Evolutionary conservation across 805 yeast genomes (phyloP).

Genomic region (Aciculoconidium aculeatum): DNA sequence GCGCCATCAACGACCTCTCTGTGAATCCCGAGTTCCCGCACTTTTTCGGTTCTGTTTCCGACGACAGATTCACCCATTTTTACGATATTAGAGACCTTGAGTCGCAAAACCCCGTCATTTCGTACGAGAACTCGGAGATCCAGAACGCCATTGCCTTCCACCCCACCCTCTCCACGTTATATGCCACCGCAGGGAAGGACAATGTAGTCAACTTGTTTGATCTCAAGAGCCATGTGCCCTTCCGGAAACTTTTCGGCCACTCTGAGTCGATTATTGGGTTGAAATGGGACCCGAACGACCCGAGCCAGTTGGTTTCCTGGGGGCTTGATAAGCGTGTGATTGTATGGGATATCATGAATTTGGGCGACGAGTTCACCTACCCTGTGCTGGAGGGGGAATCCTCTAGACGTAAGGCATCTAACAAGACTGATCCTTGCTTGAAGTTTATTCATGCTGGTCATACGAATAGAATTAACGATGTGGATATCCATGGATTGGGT

Average conservation of each 20-base stretch:
- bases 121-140: conserved; percentile 43
- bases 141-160: conserved; percentile 67
- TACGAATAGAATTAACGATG: conserved; percentile 59
- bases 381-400: conserved; percentile 31
- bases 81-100: conserved; percentile 45
- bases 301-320: conserved; percentile 50
- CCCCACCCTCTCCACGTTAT: conserved; percentile 45
- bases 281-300: conserved; percentile 46
- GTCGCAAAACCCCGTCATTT: conserved; percentile 37
- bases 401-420: conserved; percentile 48
- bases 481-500: conserved; percentile 63
- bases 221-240: conserved; percentile 56
- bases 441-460: conserved; percentile 85
- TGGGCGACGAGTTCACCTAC: conserved; percentile 47
- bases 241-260: conserved; percentile 68
- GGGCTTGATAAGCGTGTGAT: conserved; percentile 64
- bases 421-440: conserved; percentile 60
- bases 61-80: conserved; percentile 56
- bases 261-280: conserved; percentile 34
- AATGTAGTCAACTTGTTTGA: conserved; percentile 73
- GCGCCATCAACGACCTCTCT: conserved; percentile 62
- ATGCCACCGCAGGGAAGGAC: conserved; percentile 78
- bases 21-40: no score
- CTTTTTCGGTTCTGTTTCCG: conserved; percentile 66
- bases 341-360: conserved; percentile 64